Conservation (phyloP, 2,329 filamentous ascomycete species). For the Immersiporthe knoxdaviesiana region DNA sequence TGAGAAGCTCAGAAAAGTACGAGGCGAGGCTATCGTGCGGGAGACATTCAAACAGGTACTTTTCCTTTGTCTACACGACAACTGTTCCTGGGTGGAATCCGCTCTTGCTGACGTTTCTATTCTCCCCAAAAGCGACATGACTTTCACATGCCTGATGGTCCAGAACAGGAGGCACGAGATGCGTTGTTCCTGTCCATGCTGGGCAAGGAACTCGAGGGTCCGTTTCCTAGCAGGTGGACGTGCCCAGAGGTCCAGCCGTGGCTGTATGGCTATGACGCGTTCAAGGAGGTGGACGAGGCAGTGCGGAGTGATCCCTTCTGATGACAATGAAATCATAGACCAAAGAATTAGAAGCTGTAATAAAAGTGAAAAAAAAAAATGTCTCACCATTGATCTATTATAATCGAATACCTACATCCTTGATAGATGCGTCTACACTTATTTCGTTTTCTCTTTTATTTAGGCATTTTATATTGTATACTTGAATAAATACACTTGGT, state of each 20-base stretch:
- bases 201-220: conserved; percentile 49
- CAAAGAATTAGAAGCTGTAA: not conserved
- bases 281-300: conserved; percentile 52
- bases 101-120: not conserved
- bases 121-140: conserved; percentile 47
- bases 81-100: not conserved
- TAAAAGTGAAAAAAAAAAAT: no score
- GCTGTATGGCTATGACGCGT: conserved; percentile 67
- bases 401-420: no score
- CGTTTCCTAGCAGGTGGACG: conserved; percentile 66
- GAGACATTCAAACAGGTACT: conserved; percentile 58
- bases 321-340: no score
- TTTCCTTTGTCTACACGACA: not conserved
- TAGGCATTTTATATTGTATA: no score
- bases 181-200: conserved; percentile 59
- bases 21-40: conserved; percentile 58
- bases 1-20: conserved; percentile 50
- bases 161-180: conserved; percentile 62
- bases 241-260: conserved; percentile 66
- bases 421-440: no score
- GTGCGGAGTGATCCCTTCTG: conserved; percentile 32
- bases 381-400: no score
- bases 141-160: conserved; percentile 58
- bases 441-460: no score
- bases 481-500: no score